Evolutionary conservation across 2,329 filamentous ascomycete species (phyloP).

Genomic region (Fusarium sp.): DNA sequence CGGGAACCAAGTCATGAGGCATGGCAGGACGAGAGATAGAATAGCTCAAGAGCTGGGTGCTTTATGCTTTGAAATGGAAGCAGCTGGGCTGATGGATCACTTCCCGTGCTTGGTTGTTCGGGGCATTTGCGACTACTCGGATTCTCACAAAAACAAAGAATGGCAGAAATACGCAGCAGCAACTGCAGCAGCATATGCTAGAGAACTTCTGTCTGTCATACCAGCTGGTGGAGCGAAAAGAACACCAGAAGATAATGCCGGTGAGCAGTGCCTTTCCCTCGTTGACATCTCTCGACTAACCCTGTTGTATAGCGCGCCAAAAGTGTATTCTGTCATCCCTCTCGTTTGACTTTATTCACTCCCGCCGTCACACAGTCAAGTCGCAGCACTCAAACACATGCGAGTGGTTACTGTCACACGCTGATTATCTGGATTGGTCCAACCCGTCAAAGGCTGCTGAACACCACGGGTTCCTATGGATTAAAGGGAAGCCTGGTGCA

Average conservation of each 20-base stretch:
- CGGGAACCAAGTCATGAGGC: conserved; percentile 51
- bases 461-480: conserved; percentile 55
- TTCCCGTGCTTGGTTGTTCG: conserved; percentile 49
- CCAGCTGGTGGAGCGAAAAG: background rate
- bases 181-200: conserved; percentile 45
- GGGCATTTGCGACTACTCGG: conserved; percentile 53
- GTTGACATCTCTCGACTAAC: background rate
- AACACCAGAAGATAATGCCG: background rate
- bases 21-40: conserved; percentile 45
- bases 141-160: conserved; percentile 52
- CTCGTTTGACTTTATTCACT: conserved; percentile 24
- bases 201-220: conserved; percentile 21
- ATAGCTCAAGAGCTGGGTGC: conserved; percentile 21
- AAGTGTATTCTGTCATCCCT: conserved; percentile 6
- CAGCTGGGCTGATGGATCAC: conserved; percentile 32
- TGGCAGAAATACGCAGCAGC: conserved; percentile 52
- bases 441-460: background rate
- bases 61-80: conserved; percentile 46
- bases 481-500: conserved; percentile 57
- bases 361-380: conserved; percentile 15
- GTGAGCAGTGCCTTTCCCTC: background rate
- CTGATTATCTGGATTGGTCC: conserved; percentile 18
- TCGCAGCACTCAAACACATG: conserved; percentile 18
- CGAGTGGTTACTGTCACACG: conserved; percentile 17
- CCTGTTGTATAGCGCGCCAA: background rate